Conservation (phyloP, 139 green algal genomes). For the Micractinium sp. region DNA sequence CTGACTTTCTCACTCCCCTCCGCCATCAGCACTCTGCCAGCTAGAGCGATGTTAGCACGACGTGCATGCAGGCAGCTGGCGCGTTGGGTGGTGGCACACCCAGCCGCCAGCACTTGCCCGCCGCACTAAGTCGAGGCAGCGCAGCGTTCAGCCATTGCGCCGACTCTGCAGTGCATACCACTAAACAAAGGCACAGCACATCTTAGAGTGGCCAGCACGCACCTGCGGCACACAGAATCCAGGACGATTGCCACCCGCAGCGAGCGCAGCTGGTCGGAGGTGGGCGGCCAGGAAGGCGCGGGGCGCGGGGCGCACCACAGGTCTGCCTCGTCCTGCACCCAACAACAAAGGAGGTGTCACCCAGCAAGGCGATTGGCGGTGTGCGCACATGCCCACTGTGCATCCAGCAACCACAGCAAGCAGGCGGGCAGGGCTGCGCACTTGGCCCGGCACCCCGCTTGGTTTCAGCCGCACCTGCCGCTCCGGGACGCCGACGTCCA, state of each 20-base stretch:
- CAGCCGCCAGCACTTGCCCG: too few relatives aligned
- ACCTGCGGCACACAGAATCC: slow-evolving; percentile 19
- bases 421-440: not conserved
- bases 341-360: not conserved
- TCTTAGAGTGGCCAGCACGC: not conserved
- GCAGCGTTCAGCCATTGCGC: too few relatives aligned
- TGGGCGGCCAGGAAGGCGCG: slow-evolving; percentile 5
- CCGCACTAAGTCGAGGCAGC: too few relatives aligned
- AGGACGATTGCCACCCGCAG: slow-evolving; percentile 21
- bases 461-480: slow-evolving; percentile 2
- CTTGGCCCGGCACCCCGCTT: too few relatives aligned
- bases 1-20: too few relatives aligned
- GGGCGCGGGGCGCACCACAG: slow-evolving; percentile 9
- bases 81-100: too few relatives aligned
- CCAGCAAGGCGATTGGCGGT: not conserved
- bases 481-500: slow-evolving; percentile 11
- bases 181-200: not conserved
- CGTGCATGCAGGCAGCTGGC: too few relatives aligned
- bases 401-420: not conserved
- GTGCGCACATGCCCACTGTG: not conserved
- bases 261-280: not conserved
- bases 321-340: slow-evolving; percentile 17
- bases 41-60: too few relatives aligned
- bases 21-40: too few relatives aligned
- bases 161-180: not conserved